A percentile compares a stretch with the other conserved stretches of the same genome.
These are phyloP conservation scores for Geotrichum armillariae DNA, from an alignment of 1,139 yeast genomes.

Conservation along the genomic window DNA sequence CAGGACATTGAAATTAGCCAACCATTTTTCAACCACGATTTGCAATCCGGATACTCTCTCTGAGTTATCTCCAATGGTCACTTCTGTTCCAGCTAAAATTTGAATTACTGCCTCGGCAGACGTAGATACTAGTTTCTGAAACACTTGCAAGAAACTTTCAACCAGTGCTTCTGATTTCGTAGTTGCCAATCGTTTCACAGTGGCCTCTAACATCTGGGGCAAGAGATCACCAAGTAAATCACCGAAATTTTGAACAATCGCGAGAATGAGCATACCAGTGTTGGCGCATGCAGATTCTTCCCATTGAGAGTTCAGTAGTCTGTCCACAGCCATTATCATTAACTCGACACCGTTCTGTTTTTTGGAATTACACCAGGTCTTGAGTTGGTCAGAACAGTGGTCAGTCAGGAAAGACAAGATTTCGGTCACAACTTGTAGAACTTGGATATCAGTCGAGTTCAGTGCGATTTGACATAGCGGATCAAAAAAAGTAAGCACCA, in stretches of 20 bases:
- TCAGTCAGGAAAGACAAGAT: conserved; percentile 63
- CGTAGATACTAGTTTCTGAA: conserved; percentile 65
- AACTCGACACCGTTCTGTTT: conserved; percentile 53
- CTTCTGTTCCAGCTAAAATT: conserved; percentile 45
- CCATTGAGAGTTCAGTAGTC: conserved; percentile 64
- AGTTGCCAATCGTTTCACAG: conserved; percentile 62
- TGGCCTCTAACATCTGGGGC: conserved; percentile 65
- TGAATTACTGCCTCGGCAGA: conserved; percentile 63
- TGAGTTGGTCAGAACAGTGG: conserved; percentile 49
- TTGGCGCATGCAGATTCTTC: conserved; percentile 80
- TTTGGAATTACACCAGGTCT: conserved; percentile 40
- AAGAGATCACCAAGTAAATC: conserved; percentile 52
- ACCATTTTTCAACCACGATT: conserved; percentile 70
- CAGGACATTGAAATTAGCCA: conserved; percentile 73
- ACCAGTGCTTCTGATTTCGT: conserved; percentile 71
- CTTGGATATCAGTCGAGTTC: conserved; percentile 66
- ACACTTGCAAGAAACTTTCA: conserved; percentile 72
- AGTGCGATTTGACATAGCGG: conserved; percentile 52
- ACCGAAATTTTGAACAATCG: conserved; percentile 61
- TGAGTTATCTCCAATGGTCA: no score
- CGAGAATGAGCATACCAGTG: conserved; percentile 42
- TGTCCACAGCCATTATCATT: conserved; percentile 24
- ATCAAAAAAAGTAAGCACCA: conserved; percentile 54
- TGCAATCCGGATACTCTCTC: conserved; percentile 48
- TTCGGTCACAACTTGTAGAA: conserved; percentile 76